Percentiles rank a stretch among this genome's conserved stretches.
phyloP scores from a whole-genome alignment of 441 rosid genomes.

The Omphalea diandra region DNA sequence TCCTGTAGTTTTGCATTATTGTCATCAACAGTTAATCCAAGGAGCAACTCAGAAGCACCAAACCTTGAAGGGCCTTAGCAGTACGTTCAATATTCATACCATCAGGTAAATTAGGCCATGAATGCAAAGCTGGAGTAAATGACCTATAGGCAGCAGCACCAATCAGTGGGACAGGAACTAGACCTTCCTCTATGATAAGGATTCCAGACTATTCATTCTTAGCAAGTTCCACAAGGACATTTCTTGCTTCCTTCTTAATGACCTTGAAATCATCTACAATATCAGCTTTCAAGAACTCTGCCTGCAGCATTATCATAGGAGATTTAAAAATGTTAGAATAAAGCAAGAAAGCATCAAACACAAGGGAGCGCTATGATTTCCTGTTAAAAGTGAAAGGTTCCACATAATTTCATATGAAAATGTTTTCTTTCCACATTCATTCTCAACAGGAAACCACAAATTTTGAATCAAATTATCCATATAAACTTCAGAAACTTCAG shows the following conservation, averaged over 20 bases:
- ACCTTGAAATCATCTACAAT: conserved; percentile 45
- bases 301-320: conserved; percentile 41
- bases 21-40: conserved; percentile 54
- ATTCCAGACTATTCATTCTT: conserved; percentile 70
- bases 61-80: conserved; percentile 53
- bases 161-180: conserved; percentile 75
- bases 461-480: background rate
- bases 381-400: background rate
- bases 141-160: conserved; percentile 73
- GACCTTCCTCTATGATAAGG: conserved; percentile 79
- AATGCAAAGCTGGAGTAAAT: conserved; percentile 59
- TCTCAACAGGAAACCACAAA: background rate
- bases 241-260: conserved; percentile 65
- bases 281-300: conserved; percentile 51
- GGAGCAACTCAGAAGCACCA: conserved; percentile 75
- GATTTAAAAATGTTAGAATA: conserved; percentile 3
- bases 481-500: background rate
- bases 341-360: background rate
- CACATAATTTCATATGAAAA: background rate
- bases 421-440: background rate
- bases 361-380: background rate
- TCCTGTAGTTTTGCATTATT: conserved; percentile 50
- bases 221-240: conserved; percentile 71
- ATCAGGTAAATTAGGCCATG: conserved; percentile 83
- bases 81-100: conserved; percentile 58